Evolutionary conservation across 257 asterid genomes (phyloP).

Genomic region (Buddleja alternifolia): DNA sequence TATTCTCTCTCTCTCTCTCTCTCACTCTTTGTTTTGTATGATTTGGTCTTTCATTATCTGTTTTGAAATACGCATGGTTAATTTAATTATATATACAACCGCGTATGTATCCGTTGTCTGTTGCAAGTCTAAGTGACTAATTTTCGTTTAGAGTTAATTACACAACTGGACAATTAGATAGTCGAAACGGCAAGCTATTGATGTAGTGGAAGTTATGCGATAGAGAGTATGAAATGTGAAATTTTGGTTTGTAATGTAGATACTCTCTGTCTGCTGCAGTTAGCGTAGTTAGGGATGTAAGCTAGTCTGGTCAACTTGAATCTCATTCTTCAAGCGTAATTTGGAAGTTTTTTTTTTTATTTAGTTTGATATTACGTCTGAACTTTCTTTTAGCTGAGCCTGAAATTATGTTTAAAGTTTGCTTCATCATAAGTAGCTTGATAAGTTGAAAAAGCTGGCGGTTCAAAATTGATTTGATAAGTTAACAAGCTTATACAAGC

Average conservation of each 20-base stretch:
- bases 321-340: not conserved
- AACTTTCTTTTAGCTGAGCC: not conserved
- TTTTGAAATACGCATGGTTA: not conserved
- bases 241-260: not conserved
- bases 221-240: not conserved
- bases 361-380: not conserved
- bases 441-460: no score
- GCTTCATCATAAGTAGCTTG: not conserved
- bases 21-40: not conserved
- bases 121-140: conserved; percentile 1
- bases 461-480: not conserved
- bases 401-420: not conserved
- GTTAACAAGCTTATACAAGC: conserved; percentile 3
- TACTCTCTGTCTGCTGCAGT: not conserved
- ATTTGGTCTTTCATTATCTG: not conserved
- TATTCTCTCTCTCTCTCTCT: not conserved
- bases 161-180: not conserved
- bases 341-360: not conserved
- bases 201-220: not conserved
- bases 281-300: not conserved
- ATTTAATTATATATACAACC: not conserved
- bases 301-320: not conserved
- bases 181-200: not conserved
- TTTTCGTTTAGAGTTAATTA: conserved; percentile 9
- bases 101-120: not conserved